A percentile compares a stretch with the other conserved stretches of the same genome.
Conservation (phyloP, 2,329 filamentous ascomycete genomes). For the Fusarium euwallaceae region DNA sequence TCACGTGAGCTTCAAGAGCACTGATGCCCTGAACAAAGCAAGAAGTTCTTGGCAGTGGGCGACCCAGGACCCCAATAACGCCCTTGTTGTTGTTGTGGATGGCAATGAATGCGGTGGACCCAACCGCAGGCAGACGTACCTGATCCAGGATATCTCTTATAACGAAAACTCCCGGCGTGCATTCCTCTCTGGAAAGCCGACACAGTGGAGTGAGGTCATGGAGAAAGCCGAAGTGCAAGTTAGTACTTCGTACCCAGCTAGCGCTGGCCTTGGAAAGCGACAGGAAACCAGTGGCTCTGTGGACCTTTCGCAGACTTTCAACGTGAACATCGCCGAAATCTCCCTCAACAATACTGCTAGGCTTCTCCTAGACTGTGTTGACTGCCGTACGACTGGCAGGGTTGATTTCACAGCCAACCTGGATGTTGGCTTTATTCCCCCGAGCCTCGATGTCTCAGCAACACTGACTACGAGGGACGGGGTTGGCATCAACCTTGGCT, state of each 20-base stretch:
- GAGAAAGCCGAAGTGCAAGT: not conserved
- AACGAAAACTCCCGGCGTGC: not conserved
- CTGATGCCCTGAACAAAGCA: slow-evolving; percentile 1
- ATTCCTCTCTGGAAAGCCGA: not conserved
- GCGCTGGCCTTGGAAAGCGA: not conserved
- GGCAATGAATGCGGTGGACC: slow-evolving; percentile 1
- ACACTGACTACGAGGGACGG: slow-evolving; percentile 4
- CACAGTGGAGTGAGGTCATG: not conserved
- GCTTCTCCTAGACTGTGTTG: not conserved
- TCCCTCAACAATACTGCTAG: not conserved
- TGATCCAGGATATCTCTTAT: not conserved
- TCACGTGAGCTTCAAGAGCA: not conserved
- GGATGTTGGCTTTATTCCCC: slow-evolving; percentile 3
- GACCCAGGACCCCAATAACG: slow-evolving; percentile 3
- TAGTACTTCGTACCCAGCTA: slow-evolving; percentile 2
- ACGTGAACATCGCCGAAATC: slow-evolving; percentile 3
- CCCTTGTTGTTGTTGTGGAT: slow-evolving; percentile 1
- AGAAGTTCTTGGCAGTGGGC: slow-evolving; percentile 1
- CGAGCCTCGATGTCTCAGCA: slow-evolving; percentile 2
- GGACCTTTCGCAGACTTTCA: slow-evolving; percentile 3
- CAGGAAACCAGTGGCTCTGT: slow-evolving; percentile 2
- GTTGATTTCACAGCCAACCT: slow-evolving; percentile 5
- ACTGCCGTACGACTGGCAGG: slow-evolving; percentile 1
- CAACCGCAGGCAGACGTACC: not conserved
- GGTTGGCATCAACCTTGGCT: slow-evolving; percentile 4